These are phyloP conservation scores for Mycena olivaceomarginata DNA, from an alignment of 768 basidiomycete species.

Conservation along the genomic window DNA sequence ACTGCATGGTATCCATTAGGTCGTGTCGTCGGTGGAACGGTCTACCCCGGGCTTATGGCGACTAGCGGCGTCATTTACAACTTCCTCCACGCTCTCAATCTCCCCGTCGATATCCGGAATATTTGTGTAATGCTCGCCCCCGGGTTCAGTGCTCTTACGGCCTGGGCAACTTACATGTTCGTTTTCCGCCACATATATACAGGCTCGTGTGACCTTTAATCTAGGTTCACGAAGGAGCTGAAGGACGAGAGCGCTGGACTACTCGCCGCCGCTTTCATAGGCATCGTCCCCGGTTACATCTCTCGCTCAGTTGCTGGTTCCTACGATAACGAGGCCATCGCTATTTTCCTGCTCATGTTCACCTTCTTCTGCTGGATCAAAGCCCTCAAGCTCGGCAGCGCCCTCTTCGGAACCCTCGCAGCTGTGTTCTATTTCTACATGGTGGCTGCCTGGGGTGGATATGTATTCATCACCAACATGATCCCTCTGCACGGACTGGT, in stretches of 20 bases:
- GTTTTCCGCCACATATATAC: slow-evolving; percentile 48
- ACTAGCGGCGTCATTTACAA: slow-evolving; percentile 99
- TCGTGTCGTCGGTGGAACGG: slow-evolving; percentile 98
- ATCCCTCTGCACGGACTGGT: slow-evolving; percentile 97
- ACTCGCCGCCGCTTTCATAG: slow-evolving; percentile 98
- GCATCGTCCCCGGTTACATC: slow-evolving; percentile 98
- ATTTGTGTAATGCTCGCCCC: slow-evolving; percentile 98
- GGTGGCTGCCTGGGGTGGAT: slow-evolving; percentile 99
- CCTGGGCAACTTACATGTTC: slow-evolving; percentile 97
- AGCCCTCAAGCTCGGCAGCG: slow-evolving; percentile 95
- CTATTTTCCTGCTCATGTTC: slow-evolving; percentile 99
- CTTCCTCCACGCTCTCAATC: slow-evolving; percentile 88
- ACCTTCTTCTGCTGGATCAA: slow-evolving; percentile 99
- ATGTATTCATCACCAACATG: slow-evolving; percentile 99
- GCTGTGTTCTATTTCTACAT: slow-evolving; percentile 99
- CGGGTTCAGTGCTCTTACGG: slow-evolving; percentile 97
- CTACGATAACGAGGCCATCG: slow-evolving; percentile 99
- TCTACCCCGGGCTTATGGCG: slow-evolving; percentile 99
- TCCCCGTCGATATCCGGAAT: slow-evolving; percentile 98
- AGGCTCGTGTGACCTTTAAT: slow-evolving; percentile 10
- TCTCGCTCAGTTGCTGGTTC: slow-evolving; percentile 99
- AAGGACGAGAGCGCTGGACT: slow-evolving; percentile 96
- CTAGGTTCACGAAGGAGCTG: slow-evolving; percentile 97
- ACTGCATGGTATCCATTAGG: slow-evolving; percentile 99
- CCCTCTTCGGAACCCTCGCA: slow-evolving; percentile 91